Percentiles rank a stretch among this genome's conserved stretches.
Evolutionary conservation across 2,329 filamentous ascomycete genomes (phyloP).

Genomic region (Aureobasidium sp.): DNA sequence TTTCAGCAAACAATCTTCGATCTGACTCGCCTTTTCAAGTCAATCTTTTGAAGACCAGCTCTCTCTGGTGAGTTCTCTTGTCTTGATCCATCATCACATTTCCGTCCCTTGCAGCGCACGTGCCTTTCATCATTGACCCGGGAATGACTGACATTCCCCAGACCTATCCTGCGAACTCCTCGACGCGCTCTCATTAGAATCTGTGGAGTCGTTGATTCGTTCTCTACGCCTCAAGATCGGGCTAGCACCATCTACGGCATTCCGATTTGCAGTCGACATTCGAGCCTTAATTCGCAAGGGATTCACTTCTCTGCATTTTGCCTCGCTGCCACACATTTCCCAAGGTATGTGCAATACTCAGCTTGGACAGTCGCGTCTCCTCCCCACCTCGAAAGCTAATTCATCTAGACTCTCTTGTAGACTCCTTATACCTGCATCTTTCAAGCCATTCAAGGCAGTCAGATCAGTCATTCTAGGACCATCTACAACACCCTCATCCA

Average conservation of each 20-base stretch:
- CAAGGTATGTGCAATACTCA: constrained; percentile 32
- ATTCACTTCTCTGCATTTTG: constrained; percentile 16
- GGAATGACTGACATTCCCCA: constrained; percentile 35
- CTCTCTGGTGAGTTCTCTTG: background rate
- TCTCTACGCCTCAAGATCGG: constrained; percentile 32
- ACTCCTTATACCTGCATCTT: constrained; percentile 23
- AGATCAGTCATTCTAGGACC: constrained; percentile 1
- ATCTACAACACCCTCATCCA: constrained; percentile 25
- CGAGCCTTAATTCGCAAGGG: constrained; percentile 17
- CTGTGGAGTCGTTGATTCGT: constrained; percentile 47
- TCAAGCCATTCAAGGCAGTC: constrained; percentile 16
- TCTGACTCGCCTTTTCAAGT: background rate
- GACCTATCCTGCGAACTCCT: constrained; percentile 30
- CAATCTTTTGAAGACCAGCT: background rate
- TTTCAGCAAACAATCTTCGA: background rate
- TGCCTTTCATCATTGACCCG: constrained; percentile 20
- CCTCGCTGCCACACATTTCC: constrained; percentile 38
- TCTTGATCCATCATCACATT: background rate
- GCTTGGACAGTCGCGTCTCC: background rate
- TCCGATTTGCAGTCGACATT: constrained; percentile 24
- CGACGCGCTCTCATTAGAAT: constrained; percentile 17
- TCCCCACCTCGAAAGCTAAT: background rate
- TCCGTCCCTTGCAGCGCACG: constrained; percentile 10
- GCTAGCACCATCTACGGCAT: constrained; percentile 25
- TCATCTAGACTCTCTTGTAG: constrained; percentile 13